These are phyloP conservation scores for Calocybe gangraenosa DNA, from an alignment of 768 basidiomycete species.

Conservation along the genomic window DNA sequence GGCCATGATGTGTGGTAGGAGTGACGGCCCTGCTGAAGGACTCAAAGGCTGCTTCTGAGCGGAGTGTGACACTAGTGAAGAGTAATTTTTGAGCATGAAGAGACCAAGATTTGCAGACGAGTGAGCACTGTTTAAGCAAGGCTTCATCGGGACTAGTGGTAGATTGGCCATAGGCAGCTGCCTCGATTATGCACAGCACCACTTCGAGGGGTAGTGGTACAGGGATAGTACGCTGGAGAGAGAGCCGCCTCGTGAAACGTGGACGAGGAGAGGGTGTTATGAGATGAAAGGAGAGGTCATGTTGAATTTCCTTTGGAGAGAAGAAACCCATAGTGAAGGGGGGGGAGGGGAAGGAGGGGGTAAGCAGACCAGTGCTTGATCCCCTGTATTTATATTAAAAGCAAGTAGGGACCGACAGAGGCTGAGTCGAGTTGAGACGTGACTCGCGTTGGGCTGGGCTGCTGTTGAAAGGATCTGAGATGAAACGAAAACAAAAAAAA, in stretches of 20 bases:
- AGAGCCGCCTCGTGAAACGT: slow-evolving; percentile 15
- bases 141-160: slow-evolving; percentile 25
- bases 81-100: slow-evolving; percentile 59
- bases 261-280: slow-evolving; percentile 21
- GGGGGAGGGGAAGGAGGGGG: slow-evolving; percentile 8
- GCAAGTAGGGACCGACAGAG: too few relatives aligned
- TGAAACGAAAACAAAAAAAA: slow-evolving; percentile 18
- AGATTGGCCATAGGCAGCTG: slow-evolving; percentile 36
- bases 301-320: slow-evolving; percentile 26
- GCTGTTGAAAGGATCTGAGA: slow-evolving; percentile 24
- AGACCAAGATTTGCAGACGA: slow-evolving; percentile 69
- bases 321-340: too few relatives aligned
- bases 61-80: slow-evolving; percentile 53
- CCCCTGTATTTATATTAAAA: too few relatives aligned
- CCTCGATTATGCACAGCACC: slow-evolving; percentile 58
- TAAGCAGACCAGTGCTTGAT: slow-evolving; percentile 15
- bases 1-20: slow-evolving; percentile 41
- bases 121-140: slow-evolving; percentile 49
- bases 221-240: slow-evolving; percentile 18
- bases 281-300: slow-evolving; percentile 37
- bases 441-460: slow-evolving; percentile 17
- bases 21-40: slow-evolving; percentile 53
- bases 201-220: slow-evolving; percentile 57
- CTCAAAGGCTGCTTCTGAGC: slow-evolving; percentile 47
- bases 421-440: not conserved